Conservation (phyloP, 208 protist genomes). For the Perkinsela sp. region DNA sequence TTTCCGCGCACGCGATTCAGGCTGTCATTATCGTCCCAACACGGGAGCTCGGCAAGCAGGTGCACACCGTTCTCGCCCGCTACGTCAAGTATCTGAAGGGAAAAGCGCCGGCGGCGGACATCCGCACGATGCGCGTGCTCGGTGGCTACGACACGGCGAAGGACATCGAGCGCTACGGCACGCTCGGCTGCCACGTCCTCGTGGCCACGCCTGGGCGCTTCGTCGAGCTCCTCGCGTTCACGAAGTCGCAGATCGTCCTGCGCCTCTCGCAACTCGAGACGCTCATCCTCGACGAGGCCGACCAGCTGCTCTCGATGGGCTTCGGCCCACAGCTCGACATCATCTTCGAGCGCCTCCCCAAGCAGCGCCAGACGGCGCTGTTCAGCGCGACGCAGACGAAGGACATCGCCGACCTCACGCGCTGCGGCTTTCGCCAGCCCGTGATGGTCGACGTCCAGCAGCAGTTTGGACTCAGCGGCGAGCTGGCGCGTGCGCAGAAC, state of each 20-base stretch:
- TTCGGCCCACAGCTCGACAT: slow-evolving; percentile 66
- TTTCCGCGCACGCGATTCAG: slow-evolving; percentile 19
- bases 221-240: slow-evolving; percentile 58
- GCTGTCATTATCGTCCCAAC: slow-evolving; percentile 63
- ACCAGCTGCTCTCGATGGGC: slow-evolving; percentile 67
- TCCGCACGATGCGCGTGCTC: slow-evolving; percentile 30
- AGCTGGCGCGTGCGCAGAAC: slow-evolving; percentile 6
- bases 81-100: slow-evolving; percentile 31
- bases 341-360: slow-evolving; percentile 51
- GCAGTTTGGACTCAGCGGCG: slow-evolving; percentile 12
- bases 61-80: slow-evolving; percentile 27
- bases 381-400: slow-evolving; percentile 73
- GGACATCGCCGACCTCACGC: slow-evolving; percentile 49
- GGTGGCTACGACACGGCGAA: slow-evolving; percentile 44
- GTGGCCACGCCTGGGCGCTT: slow-evolving; percentile 64
- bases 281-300: slow-evolving; percentile 70
- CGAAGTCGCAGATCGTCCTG: slow-evolving; percentile 31
- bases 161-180: slow-evolving; percentile 40
- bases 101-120: slow-evolving; percentile 14
- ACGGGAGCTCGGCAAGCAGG: slow-evolving; percentile 76
- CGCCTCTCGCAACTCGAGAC: slow-evolving; percentile 47
- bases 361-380: slow-evolving; percentile 61
- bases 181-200: slow-evolving; percentile 44
- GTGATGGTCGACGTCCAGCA: slow-evolving; percentile 47
- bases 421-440: slow-evolving; percentile 61